Base-by-base conservation (phyloP, 2,329 filamentous ascomycete genomes). In the Metarhizium anisopliae region DNA sequence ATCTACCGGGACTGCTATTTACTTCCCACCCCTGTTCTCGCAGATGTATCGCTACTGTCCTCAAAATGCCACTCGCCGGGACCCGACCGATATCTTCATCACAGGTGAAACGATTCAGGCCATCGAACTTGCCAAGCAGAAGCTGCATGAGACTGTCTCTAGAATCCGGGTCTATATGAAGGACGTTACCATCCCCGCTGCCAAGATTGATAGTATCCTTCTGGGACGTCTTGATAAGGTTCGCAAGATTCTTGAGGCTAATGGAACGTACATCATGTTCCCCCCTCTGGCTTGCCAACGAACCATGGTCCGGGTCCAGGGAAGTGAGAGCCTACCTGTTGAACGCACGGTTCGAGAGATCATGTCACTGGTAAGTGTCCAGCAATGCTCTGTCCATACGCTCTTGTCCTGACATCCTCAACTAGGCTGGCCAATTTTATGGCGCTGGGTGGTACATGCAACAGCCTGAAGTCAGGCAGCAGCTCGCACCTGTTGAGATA, bases 371-470 rank as follows among this genome's bases (percentile, higher is more conserved):
- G 89, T 93, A 80, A 71, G 85, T 75, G 55, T 62, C 36, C 16
- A 16, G n/a, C 11, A 20, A 45, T 20, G 6, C n/a, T 16, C 55
- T 38, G 16, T 6, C 51, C 59, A n/a, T 40, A 10, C 35, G 7
- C 54, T 42, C 50, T 54, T 10, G 8, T 18, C 10, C 35, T 50
- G 14, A 50, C 36, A 25, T 6, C 11, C 72, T 63, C 70, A 64
- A 47, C 25, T 52, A 92, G 88, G 91, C 92, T 61, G 92, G 93
- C 40, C 94, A 99, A 74, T 99, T 97, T 71, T 99, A 99, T 74
- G 94, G 90, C 68, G 92, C 92, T 25, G 91, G 90, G 11, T 99
- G 94, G 93, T 95, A 90, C 81, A 87, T 96, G 62, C 87, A 91
- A 67, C 85, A 90, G 65, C 81, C 85, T 14, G 89, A 94, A 59